Evolutionary conservation across 2,329 filamentous ascomycete genomes (phyloP).

Genomic region (Huntiella bhutanensis): DNA sequence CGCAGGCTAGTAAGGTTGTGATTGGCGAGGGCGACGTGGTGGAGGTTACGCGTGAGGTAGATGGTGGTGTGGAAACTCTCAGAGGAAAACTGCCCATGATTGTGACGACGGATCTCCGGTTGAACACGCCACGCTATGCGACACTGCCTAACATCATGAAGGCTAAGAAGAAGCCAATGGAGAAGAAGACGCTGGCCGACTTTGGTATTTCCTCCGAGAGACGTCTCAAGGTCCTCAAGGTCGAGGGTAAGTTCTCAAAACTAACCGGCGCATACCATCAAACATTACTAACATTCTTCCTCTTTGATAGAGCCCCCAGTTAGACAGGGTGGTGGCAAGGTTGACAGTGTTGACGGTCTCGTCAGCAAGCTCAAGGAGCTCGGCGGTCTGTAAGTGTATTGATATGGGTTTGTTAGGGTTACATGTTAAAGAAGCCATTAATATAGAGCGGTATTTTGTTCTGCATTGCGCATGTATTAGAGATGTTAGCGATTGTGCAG

Average conservation of each 20-base stretch:
- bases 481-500: too few species aligned
- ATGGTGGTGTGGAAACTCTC: slow-evolving; percentile 85
- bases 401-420: neutral
- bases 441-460: neutral
- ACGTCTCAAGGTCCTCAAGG: slow-evolving; percentile 77
- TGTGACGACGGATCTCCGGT: slow-evolving; percentile 79
- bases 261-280: neutral
- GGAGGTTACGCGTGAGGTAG: slow-evolving; percentile 76
- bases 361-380: slow-evolving; percentile 89
- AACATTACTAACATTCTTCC: slow-evolving; percentile 1
- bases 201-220: slow-evolving; percentile 56
- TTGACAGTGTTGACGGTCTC: slow-evolving; percentile 92
- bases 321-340: slow-evolving; percentile 86
- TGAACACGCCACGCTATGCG: slow-evolving; percentile 91
- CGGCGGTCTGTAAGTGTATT: slow-evolving; percentile 50
- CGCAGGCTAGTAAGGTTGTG: slow-evolving; percentile 71
- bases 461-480: too few species aligned
- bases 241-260: slow-evolving; percentile 42
- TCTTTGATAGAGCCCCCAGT: slow-evolving; percentile 51
- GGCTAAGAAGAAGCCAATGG: slow-evolving; percentile 98
- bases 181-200: slow-evolving; percentile 76
- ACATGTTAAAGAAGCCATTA: neutral
- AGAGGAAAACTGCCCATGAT: slow-evolving; percentile 73
- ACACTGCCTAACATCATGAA: slow-evolving; percentile 99
- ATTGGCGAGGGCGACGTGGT: slow-evolving; percentile 52